Evolutionary conservation across 129 eudicot genomes (phyloP), one percentile per base, ranked within the genome.

Genomic region (Flaveria ramosissima): DNA sequence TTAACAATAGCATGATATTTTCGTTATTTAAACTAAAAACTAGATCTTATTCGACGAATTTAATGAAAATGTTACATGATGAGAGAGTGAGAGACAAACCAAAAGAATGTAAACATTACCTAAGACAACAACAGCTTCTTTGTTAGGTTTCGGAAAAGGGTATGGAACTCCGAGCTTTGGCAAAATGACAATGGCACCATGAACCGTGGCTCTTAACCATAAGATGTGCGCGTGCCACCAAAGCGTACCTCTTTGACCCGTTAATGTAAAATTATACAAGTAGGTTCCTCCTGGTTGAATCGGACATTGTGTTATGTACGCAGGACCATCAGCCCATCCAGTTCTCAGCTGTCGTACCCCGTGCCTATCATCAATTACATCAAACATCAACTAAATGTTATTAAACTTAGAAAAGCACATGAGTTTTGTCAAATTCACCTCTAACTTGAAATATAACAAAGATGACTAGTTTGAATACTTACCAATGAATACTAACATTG

Each of bases 241-340:
- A 78, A 92, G 96, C 41, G 97, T 92, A 21, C 97, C 97, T 65
- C 97, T 81, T 77, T 92, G 97, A 26, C 87, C 96, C 21, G 90
- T 92, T 10, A 92, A 20, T 1, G 92, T 89, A 84, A 88, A 92
- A 43, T 89, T 89, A 81, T 92, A 92, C 8, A 84, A 75, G 26
- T 84, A 92, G 55, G 66, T 86, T 70, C 89, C 88, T 7, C 88
- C 86, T 0, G 93, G 93, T 60, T 86, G 96, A 53, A 92, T 89
- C 24, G 97, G 97, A 65, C 97, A 92, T 42, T 92, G 97, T 7
- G 97, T 89, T 77, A 92, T 83, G 76, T 87, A 92, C 21, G 97
- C 96, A 0, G 97, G 97, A 52, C 97, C 97, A 68, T 92, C 97
- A 1, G 97, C 90, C 97, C 97, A 92, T 4, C 97, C 93, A 1